Conservation (phyloP, 2,329 filamentous ascomycete genomes). For the Lasiodiplodia sp. region DNA sequence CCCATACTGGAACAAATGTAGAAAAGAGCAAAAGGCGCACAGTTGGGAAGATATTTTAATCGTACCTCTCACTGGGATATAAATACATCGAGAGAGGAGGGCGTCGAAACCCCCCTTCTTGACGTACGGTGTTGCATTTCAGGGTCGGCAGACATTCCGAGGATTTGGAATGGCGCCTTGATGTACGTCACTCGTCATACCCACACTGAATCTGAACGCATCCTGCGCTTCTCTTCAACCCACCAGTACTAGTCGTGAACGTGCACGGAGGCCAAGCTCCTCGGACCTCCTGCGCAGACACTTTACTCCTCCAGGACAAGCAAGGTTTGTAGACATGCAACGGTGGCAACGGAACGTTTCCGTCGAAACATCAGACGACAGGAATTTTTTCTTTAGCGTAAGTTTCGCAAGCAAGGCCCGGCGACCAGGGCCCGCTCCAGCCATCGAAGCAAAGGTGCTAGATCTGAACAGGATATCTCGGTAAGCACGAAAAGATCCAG, state of each 20-base stretch:
- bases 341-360: not conserved
- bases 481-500: not conserved
- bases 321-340: not conserved
- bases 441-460: not conserved
- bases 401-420: not conserved
- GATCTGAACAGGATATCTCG: not conserved
- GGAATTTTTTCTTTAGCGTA: not conserved
- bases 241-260: not conserved
- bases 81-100: not conserved
- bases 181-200: not conserved
- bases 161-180: not conserved
- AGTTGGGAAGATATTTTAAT: not conserved
- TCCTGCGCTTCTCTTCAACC: not conserved
- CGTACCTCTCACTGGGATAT: not conserved
- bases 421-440: not conserved
- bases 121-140: not conserved
- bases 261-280: not conserved
- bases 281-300: not conserved
- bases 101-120: not conserved
- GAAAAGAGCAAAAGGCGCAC: not conserved
- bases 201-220: not conserved
- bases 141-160: conserved; percentile 1
- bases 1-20: not conserved
- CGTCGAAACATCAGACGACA: not conserved
- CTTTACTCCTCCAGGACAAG: not conserved